Evolutionary conservation across 1,139 yeast genomes (phyloP).

Genomic region (Suhomyces terraborum): DNA sequence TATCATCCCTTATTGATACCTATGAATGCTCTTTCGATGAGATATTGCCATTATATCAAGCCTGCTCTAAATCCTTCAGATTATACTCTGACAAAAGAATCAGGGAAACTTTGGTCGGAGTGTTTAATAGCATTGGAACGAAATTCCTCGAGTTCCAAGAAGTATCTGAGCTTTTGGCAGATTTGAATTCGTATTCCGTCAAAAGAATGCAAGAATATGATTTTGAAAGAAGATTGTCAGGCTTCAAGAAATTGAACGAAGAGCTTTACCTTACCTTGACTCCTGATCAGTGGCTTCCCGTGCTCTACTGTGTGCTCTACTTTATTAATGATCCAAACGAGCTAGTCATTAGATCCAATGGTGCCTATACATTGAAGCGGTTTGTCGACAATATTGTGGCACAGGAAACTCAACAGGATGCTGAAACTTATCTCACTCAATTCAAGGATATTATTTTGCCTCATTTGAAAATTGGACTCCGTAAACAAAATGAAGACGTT

Average conservation of each 20-base stretch:
- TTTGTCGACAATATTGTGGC: conserved; percentile 62
- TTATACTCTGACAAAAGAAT: conserved; percentile 59
- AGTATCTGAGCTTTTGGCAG: conserved; percentile 56
- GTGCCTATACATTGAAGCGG: conserved; percentile 63
- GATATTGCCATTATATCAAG: conserved; percentile 54
- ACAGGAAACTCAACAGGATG: conserved; percentile 34
- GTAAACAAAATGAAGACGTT: conserved; percentile 61
- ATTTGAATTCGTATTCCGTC: conserved; percentile 68
- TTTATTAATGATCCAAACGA: conserved; percentile 81
- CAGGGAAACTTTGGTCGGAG: conserved; percentile 59
- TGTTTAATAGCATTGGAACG: conserved; percentile 62
- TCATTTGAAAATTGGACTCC: conserved; percentile 65
- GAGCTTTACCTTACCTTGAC: conserved; percentile 44
- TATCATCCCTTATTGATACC: conserved; percentile 54
- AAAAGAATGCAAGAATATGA: conserved; percentile 74
- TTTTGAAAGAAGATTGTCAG: conserved; percentile 70
- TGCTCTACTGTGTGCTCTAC: conserved; percentile 66
- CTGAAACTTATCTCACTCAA: conserved; percentile 40
- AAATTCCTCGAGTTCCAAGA: conserved; percentile 47
- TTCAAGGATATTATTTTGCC: conserved; percentile 66
- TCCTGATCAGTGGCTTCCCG: conserved; percentile 75
- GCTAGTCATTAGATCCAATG: conserved; percentile 76
- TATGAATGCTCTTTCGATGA: conserved; percentile 58
- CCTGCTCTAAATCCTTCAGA: conserved; percentile 61
- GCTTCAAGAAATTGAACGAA: conserved; percentile 69